phyloP scores from a whole-genome alignment of 169 alveolate species.

The Eimeria sp. region DNA sequence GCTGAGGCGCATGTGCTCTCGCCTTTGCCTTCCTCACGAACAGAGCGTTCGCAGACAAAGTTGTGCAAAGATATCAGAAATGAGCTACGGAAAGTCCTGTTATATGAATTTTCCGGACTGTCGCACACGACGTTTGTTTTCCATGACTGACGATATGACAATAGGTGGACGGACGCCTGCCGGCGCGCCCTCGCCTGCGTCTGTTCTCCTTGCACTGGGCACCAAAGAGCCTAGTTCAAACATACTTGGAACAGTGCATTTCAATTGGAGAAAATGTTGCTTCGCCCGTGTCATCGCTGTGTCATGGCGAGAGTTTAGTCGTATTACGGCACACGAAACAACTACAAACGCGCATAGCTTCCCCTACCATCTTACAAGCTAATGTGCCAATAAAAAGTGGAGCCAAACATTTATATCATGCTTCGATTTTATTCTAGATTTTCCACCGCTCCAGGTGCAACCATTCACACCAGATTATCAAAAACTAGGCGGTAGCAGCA shows the following conservation, averaged over 20 bases:
- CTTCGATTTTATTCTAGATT: neutral
- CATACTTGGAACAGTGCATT: neutral
- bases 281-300: neutral
- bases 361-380: neutral
- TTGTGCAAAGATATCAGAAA: neutral
- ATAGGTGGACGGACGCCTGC: neutral
- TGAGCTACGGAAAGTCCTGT: neutral
- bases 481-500: neutral
- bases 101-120: neutral
- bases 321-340: neutral
- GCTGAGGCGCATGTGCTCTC: slow-evolving; percentile 49
- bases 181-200: neutral
- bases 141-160: neutral
- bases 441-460: neutral
- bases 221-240: neutral
- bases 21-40: neutral
- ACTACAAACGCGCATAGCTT: neutral
- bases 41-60: neutral
- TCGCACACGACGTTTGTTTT: neutral
- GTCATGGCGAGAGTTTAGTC: neutral
- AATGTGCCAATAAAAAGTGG: neutral
- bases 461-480: neutral
- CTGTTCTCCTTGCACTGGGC: neutral
- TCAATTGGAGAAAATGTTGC: neutral
- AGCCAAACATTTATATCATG: neutral